Evolutionary conservation across 2,329 filamentous ascomycete genomes (phyloP).

Genomic region (Fusarium sp.): DNA sequence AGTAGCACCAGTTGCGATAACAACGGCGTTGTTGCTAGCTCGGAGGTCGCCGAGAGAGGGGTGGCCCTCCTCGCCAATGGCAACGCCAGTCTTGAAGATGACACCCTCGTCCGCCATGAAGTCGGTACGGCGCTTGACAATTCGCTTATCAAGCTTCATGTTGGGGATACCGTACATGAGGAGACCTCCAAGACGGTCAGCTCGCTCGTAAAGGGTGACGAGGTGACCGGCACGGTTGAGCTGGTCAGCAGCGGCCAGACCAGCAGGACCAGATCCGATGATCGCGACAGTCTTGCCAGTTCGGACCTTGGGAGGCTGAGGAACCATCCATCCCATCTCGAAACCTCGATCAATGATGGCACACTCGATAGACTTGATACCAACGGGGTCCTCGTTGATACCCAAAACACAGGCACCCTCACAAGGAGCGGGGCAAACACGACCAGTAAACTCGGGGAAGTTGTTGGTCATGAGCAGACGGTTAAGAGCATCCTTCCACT

Average conservation of each 20-base stretch:
- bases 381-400: constrained; percentile 96
- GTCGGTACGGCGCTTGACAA: constrained; percentile 94
- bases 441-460: constrained; percentile 97
- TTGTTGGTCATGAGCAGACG: constrained; percentile 96
- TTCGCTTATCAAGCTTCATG: constrained; percentile 99
- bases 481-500: constrained; percentile 94
- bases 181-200: constrained; percentile 89
- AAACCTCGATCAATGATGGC: constrained; percentile 98
- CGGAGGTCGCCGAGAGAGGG: constrained; percentile 76
- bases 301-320: constrained; percentile 78
- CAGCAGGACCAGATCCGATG: constrained; percentile 91
- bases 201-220: constrained; percentile 92
- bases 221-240: constrained; percentile 91
- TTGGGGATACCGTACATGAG: constrained; percentile 99
- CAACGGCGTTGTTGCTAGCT: constrained; percentile 80
- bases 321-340: constrained; percentile 98
- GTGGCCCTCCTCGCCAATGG: constrained; percentile 78
- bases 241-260: constrained; percentile 91
- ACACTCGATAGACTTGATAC: constrained; percentile 98
- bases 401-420: constrained; percentile 96
- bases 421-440: constrained; percentile 95
- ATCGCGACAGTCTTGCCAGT: constrained; percentile 90
- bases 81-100: constrained; percentile 80
- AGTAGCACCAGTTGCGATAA: constrained; percentile 92
- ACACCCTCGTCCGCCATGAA: constrained; percentile 93